Percentiles rank a stretch among this genome's conserved stretches.
phyloP scores from a whole-genome alignment of 108 stramenopile species.

The Conticribra weissflogii region DNA sequence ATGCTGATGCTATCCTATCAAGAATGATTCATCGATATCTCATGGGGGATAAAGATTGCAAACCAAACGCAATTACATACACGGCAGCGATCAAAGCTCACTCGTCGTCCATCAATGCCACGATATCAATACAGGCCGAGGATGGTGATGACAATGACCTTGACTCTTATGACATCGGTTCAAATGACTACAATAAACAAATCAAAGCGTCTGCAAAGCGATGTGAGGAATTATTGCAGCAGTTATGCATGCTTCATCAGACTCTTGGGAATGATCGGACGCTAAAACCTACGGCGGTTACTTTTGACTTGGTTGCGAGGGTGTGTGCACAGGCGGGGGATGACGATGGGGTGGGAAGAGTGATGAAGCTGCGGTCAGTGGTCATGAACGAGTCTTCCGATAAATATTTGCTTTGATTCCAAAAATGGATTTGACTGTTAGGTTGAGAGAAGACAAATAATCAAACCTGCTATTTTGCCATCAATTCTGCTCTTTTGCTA shows the following conservation, averaged over 20 bases:
- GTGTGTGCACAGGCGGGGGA: slow-evolving; percentile 31
- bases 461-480: too few relatives aligned
- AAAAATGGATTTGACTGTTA: too few relatives aligned
- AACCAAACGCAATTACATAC: slow-evolving; percentile 42
- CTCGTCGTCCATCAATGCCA: slow-evolving; percentile 36
- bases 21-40: slow-evolving; percentile 37
- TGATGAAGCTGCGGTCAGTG: slow-evolving; percentile 7
- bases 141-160: not conserved
- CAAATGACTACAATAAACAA: slow-evolving; percentile 1
- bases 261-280: slow-evolving; percentile 29
- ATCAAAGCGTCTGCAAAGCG: slow-evolving; percentile 28
- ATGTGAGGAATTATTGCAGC: slow-evolving; percentile 43
- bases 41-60: slow-evolving; percentile 31
- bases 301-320: slow-evolving; percentile 34
- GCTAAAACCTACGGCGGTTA: slow-evolving; percentile 38
- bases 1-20: slow-evolving; percentile 37
- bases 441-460: too few relatives aligned
- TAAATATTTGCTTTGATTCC: too few relatives aligned
- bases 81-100: slow-evolving; percentile 55
- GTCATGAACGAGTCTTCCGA: not conserved
- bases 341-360: slow-evolving; percentile 34
- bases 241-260: slow-evolving; percentile 31
- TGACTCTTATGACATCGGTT: not conserved
- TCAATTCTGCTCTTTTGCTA: too few relatives aligned
- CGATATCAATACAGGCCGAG: not conserved